Percentiles rank a stretch among this genome's conserved stretches.
Conservation (phyloP, 768 basidiomycete species). For the Boletus rubescentipes region DNA sequence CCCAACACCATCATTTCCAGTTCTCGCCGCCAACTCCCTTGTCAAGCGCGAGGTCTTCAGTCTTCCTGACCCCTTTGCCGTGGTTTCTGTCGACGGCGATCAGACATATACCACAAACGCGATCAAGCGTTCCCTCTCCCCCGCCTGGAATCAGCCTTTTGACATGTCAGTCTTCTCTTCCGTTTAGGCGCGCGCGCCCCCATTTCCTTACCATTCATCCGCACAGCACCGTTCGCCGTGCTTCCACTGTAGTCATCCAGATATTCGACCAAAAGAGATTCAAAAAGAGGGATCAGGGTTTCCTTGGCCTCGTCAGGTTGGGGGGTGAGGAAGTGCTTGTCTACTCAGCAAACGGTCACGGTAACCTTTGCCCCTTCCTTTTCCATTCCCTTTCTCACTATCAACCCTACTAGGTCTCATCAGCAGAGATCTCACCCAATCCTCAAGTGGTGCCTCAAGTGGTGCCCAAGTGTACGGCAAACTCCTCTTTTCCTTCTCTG, state of each 20-base stretch:
- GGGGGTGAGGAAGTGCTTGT: constrained; percentile 53
- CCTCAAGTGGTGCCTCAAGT: constrained; percentile 23
- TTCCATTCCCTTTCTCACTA: not conserved
- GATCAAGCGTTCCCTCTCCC: constrained; percentile 64
- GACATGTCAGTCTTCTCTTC: constrained; percentile 61
- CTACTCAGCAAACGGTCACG: constrained; percentile 46
- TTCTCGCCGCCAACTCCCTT: constrained; percentile 73
- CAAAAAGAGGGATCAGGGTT: constrained; percentile 83
- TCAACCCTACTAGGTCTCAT: constrained; percentile 52
- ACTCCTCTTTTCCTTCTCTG: constrained; percentile 63
- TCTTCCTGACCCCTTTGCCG: constrained; percentile 86
- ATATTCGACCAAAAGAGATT: constrained; percentile 91
- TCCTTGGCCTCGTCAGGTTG: constrained; percentile 59
- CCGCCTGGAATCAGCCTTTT: constrained; percentile 84
- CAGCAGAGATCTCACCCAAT: constrained; percentile 54
- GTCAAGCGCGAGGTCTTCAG: constrained; percentile 76
- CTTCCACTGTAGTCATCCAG: constrained; percentile 78
- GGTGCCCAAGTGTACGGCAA: constrained; percentile 70
- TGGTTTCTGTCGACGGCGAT: constrained; percentile 82
- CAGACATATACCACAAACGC: constrained; percentile 78
- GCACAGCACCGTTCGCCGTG: constrained; percentile 63
- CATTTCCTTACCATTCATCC: constrained; percentile 1
- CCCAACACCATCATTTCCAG: constrained; percentile 37
- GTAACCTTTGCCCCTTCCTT: constrained; percentile 25
- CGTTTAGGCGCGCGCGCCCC: not conserved